Evolutionary conservation across 2,329 filamentous ascomycete genomes (phyloP).

Genomic region (Talaromyces sp.): DNA sequence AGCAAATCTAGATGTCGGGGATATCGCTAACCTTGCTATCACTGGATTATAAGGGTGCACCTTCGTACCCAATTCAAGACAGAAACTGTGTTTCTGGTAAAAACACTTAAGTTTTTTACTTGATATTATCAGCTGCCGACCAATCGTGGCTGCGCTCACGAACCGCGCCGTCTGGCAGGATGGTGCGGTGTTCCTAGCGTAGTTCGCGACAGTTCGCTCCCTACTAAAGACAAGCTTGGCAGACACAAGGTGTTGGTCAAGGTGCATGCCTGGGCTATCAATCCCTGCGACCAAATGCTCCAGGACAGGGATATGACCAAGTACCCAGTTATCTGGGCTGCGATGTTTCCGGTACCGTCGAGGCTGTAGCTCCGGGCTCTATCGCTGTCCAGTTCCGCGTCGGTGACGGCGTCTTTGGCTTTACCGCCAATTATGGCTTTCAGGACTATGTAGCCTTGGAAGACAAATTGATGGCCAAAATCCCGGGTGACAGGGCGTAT

Average conservation of each 20-base stretch:
- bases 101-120: too few species aligned
- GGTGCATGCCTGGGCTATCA: constrained; percentile 20
- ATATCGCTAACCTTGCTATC: too few species aligned
- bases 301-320: constrained; percentile 17
- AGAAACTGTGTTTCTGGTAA: too few species aligned
- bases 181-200: too few species aligned
- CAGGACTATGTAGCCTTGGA: constrained; percentile 21
- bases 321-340: constrained; percentile 21
- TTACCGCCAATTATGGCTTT: constrained; percentile 20
- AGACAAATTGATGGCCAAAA: constrained; percentile 12
- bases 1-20: too few species aligned
- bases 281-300: constrained; percentile 29
- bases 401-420: constrained; percentile 25
- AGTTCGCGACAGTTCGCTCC: too few species aligned
- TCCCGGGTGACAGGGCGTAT: constrained; percentile 20
- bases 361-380: constrained; percentile 16
- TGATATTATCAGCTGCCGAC: too few species aligned
- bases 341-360: constrained; percentile 26
- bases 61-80: too few species aligned
- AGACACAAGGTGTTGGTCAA: constrained; percentile 17
- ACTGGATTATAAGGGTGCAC: too few species aligned
- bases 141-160: too few species aligned
- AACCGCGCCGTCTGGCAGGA: too few species aligned
- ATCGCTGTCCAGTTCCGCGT: constrained; percentile 19
- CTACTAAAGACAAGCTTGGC: background rate